Percentiles rank a stretch among this genome's conserved stretches.
Evolutionary conservation across 75 land plant genomes (phyloP).

Genomic region (Larix kaempferi): DNA sequence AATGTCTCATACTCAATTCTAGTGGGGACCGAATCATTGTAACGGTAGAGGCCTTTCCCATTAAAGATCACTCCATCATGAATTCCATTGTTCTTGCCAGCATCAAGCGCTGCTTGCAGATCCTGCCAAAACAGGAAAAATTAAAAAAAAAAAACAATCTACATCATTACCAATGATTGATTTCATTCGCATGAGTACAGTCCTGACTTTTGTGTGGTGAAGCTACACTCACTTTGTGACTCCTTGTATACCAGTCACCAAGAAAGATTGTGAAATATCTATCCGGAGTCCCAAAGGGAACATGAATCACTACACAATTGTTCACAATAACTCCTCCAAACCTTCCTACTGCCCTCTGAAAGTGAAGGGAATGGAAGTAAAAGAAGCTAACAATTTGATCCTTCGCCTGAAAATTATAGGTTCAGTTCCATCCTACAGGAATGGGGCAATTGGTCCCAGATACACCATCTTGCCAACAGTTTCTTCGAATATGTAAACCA

Average conservation of each 20-base stretch:
- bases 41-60: constrained; percentile 76
- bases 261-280: constrained; percentile 64
- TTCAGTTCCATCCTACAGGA: constrained; percentile 71
- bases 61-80: constrained; percentile 87
- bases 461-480: constrained; percentile 88
- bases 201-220: neutral
- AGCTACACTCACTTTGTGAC: constrained; percentile 56
- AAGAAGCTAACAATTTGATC: constrained; percentile 88
- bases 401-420: constrained; percentile 83
- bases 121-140: constrained; percentile 27
- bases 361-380: constrained; percentile 69
- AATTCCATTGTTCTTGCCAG: constrained; percentile 61
- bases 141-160: neutral
- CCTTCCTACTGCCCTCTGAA: constrained; percentile 80
- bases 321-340: constrained; percentile 69
- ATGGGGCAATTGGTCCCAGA: constrained; percentile 85
- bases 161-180: neutral
- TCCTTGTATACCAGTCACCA: constrained; percentile 82
- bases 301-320: constrained; percentile 51
- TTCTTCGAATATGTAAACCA: constrained; percentile 63
- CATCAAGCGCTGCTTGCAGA: constrained; percentile 50
- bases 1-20: constrained; percentile 52
- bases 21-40: constrained; percentile 51
- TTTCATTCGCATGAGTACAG: neutral
- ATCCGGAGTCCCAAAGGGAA: constrained; percentile 73